Percentiles rank a stretch among this genome's conserved stretches.
These are phyloP conservation scores for Auricularia cornea DNA, from an alignment of 768 basidiomycete species.

Conservation along the genomic window DNA sequence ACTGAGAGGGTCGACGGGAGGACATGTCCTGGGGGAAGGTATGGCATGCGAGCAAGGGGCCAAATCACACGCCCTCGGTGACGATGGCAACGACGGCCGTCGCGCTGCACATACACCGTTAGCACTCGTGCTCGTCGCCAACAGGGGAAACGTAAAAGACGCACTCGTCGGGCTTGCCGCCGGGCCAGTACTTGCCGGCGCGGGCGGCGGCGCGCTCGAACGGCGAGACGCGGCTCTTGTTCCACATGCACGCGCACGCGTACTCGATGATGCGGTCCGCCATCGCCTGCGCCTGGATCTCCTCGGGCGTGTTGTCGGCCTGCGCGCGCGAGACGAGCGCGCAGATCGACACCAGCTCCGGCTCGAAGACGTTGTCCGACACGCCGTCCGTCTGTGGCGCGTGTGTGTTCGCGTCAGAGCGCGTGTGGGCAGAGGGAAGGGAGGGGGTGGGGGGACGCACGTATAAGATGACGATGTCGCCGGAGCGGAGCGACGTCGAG, in stretches of 20 bases:
- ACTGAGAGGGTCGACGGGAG: neutral
- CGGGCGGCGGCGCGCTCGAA: slow-evolving; percentile 39
- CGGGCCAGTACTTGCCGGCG: slow-evolving; percentile 5
- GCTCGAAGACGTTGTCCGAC: slow-evolving; percentile 52
- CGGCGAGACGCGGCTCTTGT: slow-evolving; percentile 55
- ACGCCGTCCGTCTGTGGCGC: slow-evolving; percentile 42
- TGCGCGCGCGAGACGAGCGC: slow-evolving; percentile 49
- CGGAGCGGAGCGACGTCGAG: slow-evolving; percentile 42
- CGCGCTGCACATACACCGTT: slow-evolving; percentile 1
- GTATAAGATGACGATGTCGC: slow-evolving; percentile 44
- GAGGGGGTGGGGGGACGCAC: slow-evolving; percentile 21
- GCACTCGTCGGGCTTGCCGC: slow-evolving; percentile 10
- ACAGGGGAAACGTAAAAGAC: neutral
- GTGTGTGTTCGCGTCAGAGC: neutral
- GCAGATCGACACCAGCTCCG: slow-evolving; percentile 65
- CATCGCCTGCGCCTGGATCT: slow-evolving; percentile 56
- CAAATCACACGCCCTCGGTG: slow-evolving; percentile 5
- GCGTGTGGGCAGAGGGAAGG: too few species aligned
- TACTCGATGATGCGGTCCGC: slow-evolving; percentile 67
- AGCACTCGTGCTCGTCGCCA: neutral
- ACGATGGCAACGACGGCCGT: slow-evolving; percentile 9
- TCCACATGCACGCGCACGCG: slow-evolving; percentile 61
- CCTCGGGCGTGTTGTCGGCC: slow-evolving; percentile 35
- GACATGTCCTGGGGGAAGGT: neutral
- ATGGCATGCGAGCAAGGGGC: neutral